Evolutionary conservation across 768 basidiomycete genomes (phyloP).

Genomic region (Lyophyllum atratum): DNA sequence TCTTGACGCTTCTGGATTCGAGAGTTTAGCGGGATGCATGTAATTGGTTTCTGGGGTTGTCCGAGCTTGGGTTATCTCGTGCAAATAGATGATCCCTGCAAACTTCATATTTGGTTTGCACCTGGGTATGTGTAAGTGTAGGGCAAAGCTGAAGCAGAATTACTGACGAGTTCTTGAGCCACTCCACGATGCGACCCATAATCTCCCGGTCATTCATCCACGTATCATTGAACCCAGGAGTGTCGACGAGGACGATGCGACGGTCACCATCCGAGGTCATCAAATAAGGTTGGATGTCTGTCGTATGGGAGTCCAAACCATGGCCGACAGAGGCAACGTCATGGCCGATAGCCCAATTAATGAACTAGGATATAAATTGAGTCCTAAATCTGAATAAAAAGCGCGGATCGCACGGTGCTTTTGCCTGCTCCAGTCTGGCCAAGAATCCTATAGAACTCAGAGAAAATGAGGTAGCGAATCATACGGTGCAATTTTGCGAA

Average conservation of each 20-base stretch:
- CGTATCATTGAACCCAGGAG: constrained; percentile 32
- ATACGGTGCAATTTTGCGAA: not conserved
- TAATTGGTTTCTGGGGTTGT: not conserved
- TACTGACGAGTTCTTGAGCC: constrained; percentile 26
- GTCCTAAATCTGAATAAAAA: not conserved
- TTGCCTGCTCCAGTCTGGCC: constrained; percentile 18
- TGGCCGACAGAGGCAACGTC: constrained; percentile 22
- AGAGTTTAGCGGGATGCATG: constrained; percentile 5
- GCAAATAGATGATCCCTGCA: constrained; percentile 1
- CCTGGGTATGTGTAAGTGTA: not conserved
- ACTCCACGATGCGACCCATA: constrained; percentile 23
- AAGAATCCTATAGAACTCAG: constrained; percentile 4
- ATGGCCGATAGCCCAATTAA: constrained; percentile 22
- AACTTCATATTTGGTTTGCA: constrained; percentile 11
- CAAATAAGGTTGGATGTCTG: constrained; percentile 15
- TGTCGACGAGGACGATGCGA: constrained; percentile 29
- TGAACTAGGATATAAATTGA: constrained; percentile 19
- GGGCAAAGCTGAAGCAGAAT: not conserved
- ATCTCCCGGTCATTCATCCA: constrained; percentile 22
- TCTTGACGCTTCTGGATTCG: not conserved
- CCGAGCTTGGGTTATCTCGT: constrained; percentile 5
- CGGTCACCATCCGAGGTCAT: not conserved
- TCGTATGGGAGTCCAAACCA: constrained; percentile 24
- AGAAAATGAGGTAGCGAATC: not conserved
- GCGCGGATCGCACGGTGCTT: constrained; percentile 12